phyloP scores from a whole-genome alignment of 1,284 basidiomycete species.

The Vanrija humicola region DNA sequence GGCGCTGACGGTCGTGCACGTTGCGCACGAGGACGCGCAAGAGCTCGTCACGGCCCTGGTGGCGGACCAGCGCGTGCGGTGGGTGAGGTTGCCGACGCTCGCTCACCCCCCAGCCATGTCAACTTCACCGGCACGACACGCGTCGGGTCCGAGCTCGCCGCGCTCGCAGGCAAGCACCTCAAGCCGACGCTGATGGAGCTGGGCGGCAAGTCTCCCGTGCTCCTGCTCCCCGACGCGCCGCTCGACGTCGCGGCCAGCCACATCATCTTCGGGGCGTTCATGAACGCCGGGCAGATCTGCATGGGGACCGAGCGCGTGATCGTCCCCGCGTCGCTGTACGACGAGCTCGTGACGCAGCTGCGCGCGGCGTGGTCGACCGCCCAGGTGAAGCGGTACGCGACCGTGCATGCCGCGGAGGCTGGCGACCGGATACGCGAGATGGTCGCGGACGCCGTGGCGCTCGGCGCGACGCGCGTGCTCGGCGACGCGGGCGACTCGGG shows the following conservation, averaged over 20 bases:
- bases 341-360: slow-evolving; percentile 47
- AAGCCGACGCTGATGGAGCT: slow-evolving; percentile 50
- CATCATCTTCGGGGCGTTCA: slow-evolving; percentile 58
- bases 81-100: no score
- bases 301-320: slow-evolving; percentile 68
- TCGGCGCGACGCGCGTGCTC: slow-evolving; percentile 52
- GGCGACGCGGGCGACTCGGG: no score
- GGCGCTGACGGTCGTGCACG: slow-evolving; percentile 59
- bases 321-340: slow-evolving; percentile 49
- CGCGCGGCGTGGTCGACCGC: slow-evolving; percentile 30
- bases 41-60: slow-evolving; percentile 55
- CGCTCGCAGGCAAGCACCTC: slow-evolving; percentile 47
- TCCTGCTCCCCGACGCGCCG: slow-evolving; percentile 61
- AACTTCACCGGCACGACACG: slow-evolving; percentile 53
- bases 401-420: slow-evolving; percentile 55
- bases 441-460: slow-evolving; percentile 55
- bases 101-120: slow-evolving; percentile 20
- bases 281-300: slow-evolving; percentile 65
- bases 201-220: slow-evolving; percentile 51
- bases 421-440: slow-evolving; percentile 56
- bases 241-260: slow-evolving; percentile 55
- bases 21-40: slow-evolving; percentile 53
- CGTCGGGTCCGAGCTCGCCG: slow-evolving; percentile 43
- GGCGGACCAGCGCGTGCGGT: slow-evolving; percentile 53
- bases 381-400: slow-evolving; percentile 18